Conservation (phyloP, 306 rosid species). For the Fragaria nilgerrensis region DNA sequence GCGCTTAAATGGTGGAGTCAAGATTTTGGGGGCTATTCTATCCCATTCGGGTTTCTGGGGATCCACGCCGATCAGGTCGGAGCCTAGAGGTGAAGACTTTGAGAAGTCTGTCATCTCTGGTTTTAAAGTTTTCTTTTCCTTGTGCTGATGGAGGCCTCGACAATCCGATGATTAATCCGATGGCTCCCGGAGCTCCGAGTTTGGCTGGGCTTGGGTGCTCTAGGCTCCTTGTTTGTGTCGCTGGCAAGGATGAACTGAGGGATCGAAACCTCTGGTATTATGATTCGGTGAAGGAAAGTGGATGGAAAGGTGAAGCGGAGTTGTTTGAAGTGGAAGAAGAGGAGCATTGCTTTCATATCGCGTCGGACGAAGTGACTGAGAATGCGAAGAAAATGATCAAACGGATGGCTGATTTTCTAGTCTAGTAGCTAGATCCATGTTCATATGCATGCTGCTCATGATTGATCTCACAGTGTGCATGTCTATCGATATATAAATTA, state of each 20-base stretch:
- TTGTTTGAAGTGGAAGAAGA: conserved; percentile 23
- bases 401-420: conserved; percentile 15
- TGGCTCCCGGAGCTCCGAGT: conserved; percentile 15
- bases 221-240: conserved; percentile 20
- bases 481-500: no score
- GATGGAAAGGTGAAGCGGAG: conserved; percentile 26
- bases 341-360: conserved; percentile 19
- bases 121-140: conserved; percentile 37
- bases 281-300: conserved; percentile 17
- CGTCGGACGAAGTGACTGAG: background rate
- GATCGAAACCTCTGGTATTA: conserved; percentile 15
- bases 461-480: no score
- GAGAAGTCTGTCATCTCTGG: background rate
- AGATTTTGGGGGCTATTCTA: conserved; percentile 29
- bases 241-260: conserved; percentile 20
- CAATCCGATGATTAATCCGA: conserved; percentile 23
- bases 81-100: background rate
- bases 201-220: conserved; percentile 19
- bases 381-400: conserved; percentile 12
- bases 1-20: conserved; percentile 27
- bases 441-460: no score
- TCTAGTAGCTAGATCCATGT: background rate
- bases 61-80: conserved; percentile 29
- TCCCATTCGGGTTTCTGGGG: conserved; percentile 38
- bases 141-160: conserved; percentile 23